Percentiles rank a stretch among this genome's conserved stretches.
Evolutionary conservation across 1,139 yeast genomes (phyloP).

Genomic region (Blastobotrys ciferrii): DNA sequence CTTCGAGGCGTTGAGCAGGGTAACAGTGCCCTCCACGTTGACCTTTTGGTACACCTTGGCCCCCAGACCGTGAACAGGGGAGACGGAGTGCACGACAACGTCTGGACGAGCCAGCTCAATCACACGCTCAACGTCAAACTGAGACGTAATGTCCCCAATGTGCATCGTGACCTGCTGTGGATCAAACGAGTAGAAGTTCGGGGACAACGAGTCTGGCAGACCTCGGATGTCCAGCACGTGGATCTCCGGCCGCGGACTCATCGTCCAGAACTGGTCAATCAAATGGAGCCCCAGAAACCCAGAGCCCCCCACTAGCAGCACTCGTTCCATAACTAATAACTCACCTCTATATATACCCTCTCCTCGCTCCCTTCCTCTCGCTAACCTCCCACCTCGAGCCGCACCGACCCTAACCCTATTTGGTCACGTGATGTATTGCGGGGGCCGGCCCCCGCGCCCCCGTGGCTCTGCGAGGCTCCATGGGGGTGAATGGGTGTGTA

Average conservation of each 20-base stretch:
- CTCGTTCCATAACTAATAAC: conserved; percentile 48
- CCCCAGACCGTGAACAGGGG: conserved; percentile 88
- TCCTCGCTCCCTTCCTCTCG: no score
- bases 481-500: no score
- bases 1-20: conserved; percentile 63
- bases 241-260: conserved; percentile 66
- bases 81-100: conserved; percentile 91
- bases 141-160: conserved; percentile 82
- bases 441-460: no score
- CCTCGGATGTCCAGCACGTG: conserved; percentile 92
- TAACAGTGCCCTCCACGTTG: conserved; percentile 84
- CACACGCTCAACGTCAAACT: conserved; percentile 64
- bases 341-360: no score
- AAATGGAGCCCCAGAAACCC: conserved; percentile 94
- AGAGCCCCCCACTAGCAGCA: conserved; percentile 86
- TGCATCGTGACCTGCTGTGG: conserved; percentile 55
- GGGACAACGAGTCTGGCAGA: conserved; percentile 57
- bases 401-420: no score
- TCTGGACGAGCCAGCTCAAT: conserved; percentile 59
- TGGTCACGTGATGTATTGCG: no score
- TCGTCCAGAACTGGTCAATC: conserved; percentile 74
- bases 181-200: conserved; percentile 73
- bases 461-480: no score
- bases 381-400: no score
- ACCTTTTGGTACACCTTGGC: conserved; percentile 83